Evolutionary conservation across 352 stramenopile genomes (phyloP).

Genomic region (Globisporangium splendens): DNA sequence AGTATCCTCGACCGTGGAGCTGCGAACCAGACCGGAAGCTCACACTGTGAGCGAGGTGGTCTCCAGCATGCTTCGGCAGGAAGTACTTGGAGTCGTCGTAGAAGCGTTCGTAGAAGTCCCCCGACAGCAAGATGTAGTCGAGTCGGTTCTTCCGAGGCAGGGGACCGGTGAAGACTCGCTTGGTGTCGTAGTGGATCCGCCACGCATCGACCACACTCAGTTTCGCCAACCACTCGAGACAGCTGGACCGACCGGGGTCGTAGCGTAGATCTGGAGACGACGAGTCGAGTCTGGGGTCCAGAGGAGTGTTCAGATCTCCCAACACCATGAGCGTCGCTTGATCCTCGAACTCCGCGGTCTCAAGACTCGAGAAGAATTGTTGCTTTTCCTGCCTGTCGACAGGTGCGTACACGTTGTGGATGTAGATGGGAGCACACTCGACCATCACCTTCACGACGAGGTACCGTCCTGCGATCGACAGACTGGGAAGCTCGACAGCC

Average conservation of each 20-base stretch:
- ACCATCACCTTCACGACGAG: constrained; percentile 7
- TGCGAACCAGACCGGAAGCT: neutral
- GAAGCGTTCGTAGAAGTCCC: neutral
- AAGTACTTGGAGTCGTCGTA: constrained; percentile 3
- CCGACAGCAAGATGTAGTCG: constrained; percentile 21
- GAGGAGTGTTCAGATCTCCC: constrained; percentile 16
- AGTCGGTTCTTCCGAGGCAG: constrained; percentile 15
- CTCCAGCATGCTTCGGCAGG: neutral
- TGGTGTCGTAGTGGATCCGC: constrained; percentile 8
- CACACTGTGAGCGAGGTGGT: constrained; percentile 12
- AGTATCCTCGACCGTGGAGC: constrained; percentile 8
- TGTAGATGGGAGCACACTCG: constrained; percentile 3
- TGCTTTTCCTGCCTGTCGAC: neutral
- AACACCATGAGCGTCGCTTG: constrained; percentile 5
- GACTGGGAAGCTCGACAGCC: neutral
- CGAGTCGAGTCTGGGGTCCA: constrained; percentile 12
- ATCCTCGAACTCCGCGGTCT: constrained; percentile 9
- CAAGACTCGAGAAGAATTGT: constrained; percentile 7
- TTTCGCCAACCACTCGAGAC: constrained; percentile 14
- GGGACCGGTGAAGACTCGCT: constrained; percentile 7
- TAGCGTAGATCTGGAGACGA: neutral
- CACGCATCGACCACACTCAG: neutral
- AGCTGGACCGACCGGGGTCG: constrained; percentile 13
- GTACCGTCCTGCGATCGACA: constrained; percentile 7
- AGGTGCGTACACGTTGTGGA: constrained; percentile 16